Evolutionary conservation across 192 early-diverging fungal genomes (phyloP).

Genomic region (Fimicolochytrium jonesii): DNA sequence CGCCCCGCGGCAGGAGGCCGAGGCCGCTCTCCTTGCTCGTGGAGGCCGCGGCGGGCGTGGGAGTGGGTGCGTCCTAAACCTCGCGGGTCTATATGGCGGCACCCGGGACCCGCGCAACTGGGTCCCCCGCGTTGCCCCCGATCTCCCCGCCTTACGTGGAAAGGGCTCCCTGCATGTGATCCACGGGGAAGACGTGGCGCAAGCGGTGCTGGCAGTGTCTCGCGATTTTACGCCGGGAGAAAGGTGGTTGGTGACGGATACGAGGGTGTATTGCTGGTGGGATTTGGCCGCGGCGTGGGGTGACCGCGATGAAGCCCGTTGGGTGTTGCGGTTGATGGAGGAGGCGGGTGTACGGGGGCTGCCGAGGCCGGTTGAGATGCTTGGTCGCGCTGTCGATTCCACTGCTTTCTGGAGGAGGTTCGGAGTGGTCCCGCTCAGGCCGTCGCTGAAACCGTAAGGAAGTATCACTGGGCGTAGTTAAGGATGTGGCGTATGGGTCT

Average conservation of each 20-base stretch:
- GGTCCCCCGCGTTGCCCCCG: constrained; percentile 46
- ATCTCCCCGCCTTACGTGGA: constrained; percentile 17
- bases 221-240: constrained; percentile 27
- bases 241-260: constrained; percentile 58
- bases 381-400: constrained; percentile 35
- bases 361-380: constrained; percentile 21
- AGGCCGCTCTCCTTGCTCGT: constrained; percentile 30
- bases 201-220: constrained; percentile 45
- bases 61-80: constrained; percentile 50
- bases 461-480: no score
- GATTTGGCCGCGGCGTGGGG: constrained; percentile 33
- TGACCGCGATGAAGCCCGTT: constrained; percentile 4
- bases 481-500: no score
- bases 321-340: constrained; percentile 38
- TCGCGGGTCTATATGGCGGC: constrained; percentile 56
- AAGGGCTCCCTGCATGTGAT: constrained; percentile 51
- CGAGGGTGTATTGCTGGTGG: constrained; percentile 58
- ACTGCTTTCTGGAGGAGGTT: constrained; percentile 41
- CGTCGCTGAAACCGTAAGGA: not conserved
- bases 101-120: constrained; percentile 52
- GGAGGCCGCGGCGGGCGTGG: no score
- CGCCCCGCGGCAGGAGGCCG: constrained; percentile 27
- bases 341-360: constrained; percentile 27
- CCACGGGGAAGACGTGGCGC: constrained; percentile 58
- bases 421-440: constrained; percentile 23